Conservation (phyloP, 1,284 basidiomycete genomes). For the Ceratobasidium sp. region DNA sequence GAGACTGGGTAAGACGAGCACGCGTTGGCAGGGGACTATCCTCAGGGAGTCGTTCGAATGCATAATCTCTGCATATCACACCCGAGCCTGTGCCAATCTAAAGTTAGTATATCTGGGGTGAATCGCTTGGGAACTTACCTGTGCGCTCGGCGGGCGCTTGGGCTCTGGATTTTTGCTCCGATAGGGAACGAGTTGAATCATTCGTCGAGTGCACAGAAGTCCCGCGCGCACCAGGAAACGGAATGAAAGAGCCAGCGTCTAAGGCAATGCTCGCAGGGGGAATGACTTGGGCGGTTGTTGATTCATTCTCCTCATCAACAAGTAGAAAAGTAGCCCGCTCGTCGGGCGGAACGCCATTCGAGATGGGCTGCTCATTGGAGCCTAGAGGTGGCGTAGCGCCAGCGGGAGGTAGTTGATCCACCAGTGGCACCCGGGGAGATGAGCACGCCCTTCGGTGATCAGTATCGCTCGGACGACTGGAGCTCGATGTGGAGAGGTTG, state of each 20-base stretch:
- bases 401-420: too few species aligned
- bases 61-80: not conserved
- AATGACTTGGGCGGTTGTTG: not conserved
- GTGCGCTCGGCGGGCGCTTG: not conserved
- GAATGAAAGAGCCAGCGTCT: not conserved
- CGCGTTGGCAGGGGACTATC: too few species aligned
- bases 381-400: too few species aligned
- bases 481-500: too few species aligned
- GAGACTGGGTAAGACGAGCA: too few species aligned
- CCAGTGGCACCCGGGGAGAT: too few species aligned
- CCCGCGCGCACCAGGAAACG: not conserved
- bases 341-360: not conserved
- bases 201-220: not conserved
- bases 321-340: not conserved
- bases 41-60: not conserved
- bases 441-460: too few species aligned
- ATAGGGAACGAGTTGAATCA: not conserved
- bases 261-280: not conserved
- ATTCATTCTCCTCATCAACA: not conserved
- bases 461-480: too few species aligned
- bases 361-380: not conserved
- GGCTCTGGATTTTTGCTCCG: not conserved
- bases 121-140: not conserved
- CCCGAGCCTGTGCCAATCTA: not conserved
- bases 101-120: not conserved